phyloP scores from a whole-genome alignment of 805 yeast genomes.

The Schwanniomyces sp. region DNA sequence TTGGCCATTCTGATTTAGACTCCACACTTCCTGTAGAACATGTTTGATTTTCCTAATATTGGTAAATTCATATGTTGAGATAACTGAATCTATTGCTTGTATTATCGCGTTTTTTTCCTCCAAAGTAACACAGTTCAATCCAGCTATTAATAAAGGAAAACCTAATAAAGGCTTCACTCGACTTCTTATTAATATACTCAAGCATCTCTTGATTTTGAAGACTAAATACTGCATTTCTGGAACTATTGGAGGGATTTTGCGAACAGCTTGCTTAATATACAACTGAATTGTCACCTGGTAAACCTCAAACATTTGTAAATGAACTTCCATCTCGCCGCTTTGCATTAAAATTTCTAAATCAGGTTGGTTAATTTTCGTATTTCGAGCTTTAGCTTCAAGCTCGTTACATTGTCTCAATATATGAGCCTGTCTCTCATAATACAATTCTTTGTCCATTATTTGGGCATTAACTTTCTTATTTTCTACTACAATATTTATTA shows the following conservation, averaged over 20 bases:
- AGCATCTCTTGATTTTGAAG: constrained; percentile 2
- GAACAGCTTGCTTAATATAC: constrained; percentile 4
- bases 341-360: constrained; percentile 4
- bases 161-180: constrained; percentile 22
- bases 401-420: constrained; percentile 10
- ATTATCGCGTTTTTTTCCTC: constrained; percentile 1
- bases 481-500: constrained; percentile 15
- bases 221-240: constrained; percentile 11
- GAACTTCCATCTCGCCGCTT: constrained; percentile 5
- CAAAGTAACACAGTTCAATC: constrained; percentile 23
- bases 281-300: constrained; percentile 6
- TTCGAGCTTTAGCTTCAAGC: constrained; percentile 1
- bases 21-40: constrained; percentile 41
- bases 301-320: constrained; percentile 8
- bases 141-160: constrained; percentile 40
- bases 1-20: constrained; percentile 24
- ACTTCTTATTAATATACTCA: constrained; percentile 4
- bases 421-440: constrained; percentile 11
- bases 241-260: constrained; percentile 10
- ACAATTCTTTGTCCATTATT: neutral
- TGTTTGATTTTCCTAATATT: constrained; percentile 35
- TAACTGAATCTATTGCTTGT: neutral
- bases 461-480: constrained; percentile 11
- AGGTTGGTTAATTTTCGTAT: neutral
- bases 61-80: constrained; percentile 25